Base-by-base conservation (phyloP, 2,329 filamentous ascomycete species). In the Ophiognomonia clavigignenti-juglandacearum region DNA sequence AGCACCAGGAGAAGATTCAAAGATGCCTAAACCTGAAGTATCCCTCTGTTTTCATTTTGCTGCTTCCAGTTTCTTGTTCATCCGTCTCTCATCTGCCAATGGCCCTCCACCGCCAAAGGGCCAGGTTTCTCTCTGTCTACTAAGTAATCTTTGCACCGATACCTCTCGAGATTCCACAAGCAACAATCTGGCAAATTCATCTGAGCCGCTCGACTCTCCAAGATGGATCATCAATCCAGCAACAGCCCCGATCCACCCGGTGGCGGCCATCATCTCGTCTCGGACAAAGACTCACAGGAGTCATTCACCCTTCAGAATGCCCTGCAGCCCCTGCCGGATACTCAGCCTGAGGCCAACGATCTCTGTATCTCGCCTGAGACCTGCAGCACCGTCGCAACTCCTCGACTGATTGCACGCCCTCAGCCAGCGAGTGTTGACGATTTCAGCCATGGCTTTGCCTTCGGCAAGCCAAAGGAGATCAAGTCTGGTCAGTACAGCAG, bases 401-500 rank as follows among this genome's bases (percentile, higher is more conserved):
- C 45, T 34, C 42, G 38, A 6, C 36, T 49, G 29, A 36, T 52
- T 18, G 35, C 38, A 19, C 46, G 46, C n/a, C n/a, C n/a, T n/a
- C n/a, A n/a, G 16, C 36, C 43, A 5, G 32, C 35, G 8, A 38
- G 37, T 8, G 35, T 36, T 16, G 18, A 42, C 27, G 47, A 52
- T 14, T 39, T 45, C 13, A 41, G 31, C 16, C 24, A 24, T 29
- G 45, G 50, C 35, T 52, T 50, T 37, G 19, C 24, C 6, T 52
- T 43, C n/a, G 40, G 32, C 13, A 39, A 44, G 27, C 40, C 43
- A 19, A 11, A 40, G 19, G 48, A 35, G 20, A 26, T 45, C 19
- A 31, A 16, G 7, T 47, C 47, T 13, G 43, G 43, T 7, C 43
- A 52, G 20, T 50, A 50, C 36, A 27, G 47, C 22, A 27, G 40